Base-by-base conservation (phyloP, 345 rosid species). In the Pistacia integerrima region DNA sequence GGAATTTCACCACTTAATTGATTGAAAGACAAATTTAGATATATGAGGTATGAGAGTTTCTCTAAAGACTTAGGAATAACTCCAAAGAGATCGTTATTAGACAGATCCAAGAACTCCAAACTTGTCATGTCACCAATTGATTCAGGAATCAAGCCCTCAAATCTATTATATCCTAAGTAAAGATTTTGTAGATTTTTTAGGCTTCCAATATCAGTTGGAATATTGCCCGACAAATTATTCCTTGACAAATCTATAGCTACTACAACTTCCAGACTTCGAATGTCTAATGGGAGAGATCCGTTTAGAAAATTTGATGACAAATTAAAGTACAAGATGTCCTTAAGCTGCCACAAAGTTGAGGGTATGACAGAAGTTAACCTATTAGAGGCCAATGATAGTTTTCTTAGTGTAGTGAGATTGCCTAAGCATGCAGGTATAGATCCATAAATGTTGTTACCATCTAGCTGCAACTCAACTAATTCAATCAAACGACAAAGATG, bases 71-170 rank as follows among this genome's bases (percentile, higher is more conserved):
- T n/a, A n/a, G n/a, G n/a, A n/a, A n/a, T n/a, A n/a, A n/a, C n/a
- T n/a, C n/a, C n/a, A n/a, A n/a, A n/a, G n/a, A n/a, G n/a, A n/a
- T n/a, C n/a, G n/a, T n/a, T n/a, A n/a, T n/a, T n/a, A n/a, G n/a
- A n/a, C n/a, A n/a, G n/a, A n/a, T n/a, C n/a, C n/a, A n/a, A n/a
- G n/a, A n/a, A n/a, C n/a, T n/a, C n/a, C n/a, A 81, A 22, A 54
- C 73, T 72, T 12, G 7, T 41, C 60, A 67, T 38, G 13, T 66
- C 22, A 65, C 65, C 74, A 20, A 80, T 22, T 66, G 74, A 36
- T 18, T 59, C 58, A 35, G 64, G 76, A n/a, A 76, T 80, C 10
- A 49, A 7, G 30, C 83, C 82, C 6, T 54, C 17, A 2, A 79
- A 20, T 25, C 25, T 28, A 44, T 79, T 79, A 1, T 28, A 1